Conservation (phyloP, 345 rosid species). For the Melaleuca quinquenervia region DNA sequence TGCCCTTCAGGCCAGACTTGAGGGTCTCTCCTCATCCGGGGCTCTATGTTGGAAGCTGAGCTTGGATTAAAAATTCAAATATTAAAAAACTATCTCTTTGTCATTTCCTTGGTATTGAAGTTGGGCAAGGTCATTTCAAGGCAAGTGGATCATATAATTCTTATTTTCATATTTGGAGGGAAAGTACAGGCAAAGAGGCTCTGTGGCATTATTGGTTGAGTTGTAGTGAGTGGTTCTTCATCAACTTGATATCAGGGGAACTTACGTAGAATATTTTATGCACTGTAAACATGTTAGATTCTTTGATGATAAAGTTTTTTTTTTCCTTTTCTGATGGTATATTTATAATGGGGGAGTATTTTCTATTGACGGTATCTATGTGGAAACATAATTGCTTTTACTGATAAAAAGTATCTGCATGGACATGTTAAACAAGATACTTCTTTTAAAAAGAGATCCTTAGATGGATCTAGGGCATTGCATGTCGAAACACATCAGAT, state of each 20-base stretch:
- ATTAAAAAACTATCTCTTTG: not conserved
- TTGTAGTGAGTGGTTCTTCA: not conserved
- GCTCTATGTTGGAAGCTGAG: not conserved
- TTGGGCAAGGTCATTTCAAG: not conserved
- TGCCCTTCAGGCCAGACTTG: not conserved
- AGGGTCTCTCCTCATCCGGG: not conserved
- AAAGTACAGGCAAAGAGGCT: not conserved
- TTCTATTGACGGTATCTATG: not conserved
- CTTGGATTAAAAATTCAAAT: not conserved
- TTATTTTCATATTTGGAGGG: not conserved
- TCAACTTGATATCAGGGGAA: not conserved
- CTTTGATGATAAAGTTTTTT: not conserved
- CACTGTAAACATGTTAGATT: not conserved
- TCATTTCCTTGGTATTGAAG: not conserved
- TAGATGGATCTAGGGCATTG: not conserved
- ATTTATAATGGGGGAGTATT: not conserved
- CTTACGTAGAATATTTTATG: not conserved
- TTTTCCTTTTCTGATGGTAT: not conserved
- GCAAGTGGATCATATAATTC: not conserved
- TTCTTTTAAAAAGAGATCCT: not conserved
- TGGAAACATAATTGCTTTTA: not conserved
- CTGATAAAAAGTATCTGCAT: not conserved
- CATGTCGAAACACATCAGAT: not conserved
- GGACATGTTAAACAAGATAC: not conserved
- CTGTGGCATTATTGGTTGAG: not conserved